Conservation (phyloP, 192 early-diverging fungal species). For the Linnemannia schmuckeri region DNA sequence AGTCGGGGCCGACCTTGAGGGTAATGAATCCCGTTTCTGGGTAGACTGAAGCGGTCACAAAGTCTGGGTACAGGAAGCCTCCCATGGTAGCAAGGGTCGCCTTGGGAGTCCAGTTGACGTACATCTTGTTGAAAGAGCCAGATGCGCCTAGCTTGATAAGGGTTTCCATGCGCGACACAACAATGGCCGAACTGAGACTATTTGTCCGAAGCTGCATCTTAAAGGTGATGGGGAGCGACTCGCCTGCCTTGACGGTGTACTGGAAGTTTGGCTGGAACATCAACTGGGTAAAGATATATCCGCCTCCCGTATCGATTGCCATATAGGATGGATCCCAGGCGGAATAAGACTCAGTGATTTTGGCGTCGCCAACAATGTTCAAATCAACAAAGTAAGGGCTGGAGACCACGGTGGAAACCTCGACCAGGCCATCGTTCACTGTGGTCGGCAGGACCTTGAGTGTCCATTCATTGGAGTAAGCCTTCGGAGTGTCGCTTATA, state of each 20-base stretch:
- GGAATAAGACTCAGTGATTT: not conserved
- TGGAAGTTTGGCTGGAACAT: not conserved
- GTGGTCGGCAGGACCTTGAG: constrained; percentile 4
- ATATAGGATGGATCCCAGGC: not conserved
- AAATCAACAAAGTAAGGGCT: not conserved
- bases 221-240: not conserved
- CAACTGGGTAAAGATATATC: not conserved
- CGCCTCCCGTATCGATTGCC: not conserved
- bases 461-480: not conserved
- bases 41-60: not conserved
- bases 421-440: constrained; percentile 1
- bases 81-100: not conserved
- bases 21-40: not conserved
- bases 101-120: not conserved
- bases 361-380: not conserved
- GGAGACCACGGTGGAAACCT: not conserved
- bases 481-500: not conserved
- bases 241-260: not conserved
- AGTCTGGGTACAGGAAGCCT: not conserved
- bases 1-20: not conserved
- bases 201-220: not conserved
- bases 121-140: not conserved
- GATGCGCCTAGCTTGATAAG: not conserved
- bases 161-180: not conserved
- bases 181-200: too few species aligned